Conservation (phyloP, 2,329 filamentous ascomycete species). For the Aureobasidium mangrovei region DNA sequence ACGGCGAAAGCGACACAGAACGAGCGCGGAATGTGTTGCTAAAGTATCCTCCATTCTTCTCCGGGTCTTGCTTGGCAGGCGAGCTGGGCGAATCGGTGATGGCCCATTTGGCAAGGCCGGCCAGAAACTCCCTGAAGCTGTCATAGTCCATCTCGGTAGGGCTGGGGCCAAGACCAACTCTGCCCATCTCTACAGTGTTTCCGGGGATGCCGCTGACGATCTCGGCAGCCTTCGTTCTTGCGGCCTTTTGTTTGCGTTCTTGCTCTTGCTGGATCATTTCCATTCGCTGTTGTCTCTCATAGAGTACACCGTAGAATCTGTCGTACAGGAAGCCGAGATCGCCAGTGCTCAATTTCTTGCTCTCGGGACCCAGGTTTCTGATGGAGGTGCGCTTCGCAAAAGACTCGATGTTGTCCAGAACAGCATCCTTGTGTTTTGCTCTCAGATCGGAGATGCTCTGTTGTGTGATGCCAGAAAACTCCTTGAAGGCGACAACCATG, state of each 20-base stretch:
- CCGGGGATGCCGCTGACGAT: conserved; percentile 40
- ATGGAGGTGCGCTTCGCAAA: conserved; percentile 97
- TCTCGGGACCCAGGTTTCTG: conserved; percentile 88
- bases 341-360: conserved; percentile 76
- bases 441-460: conserved; percentile 82
- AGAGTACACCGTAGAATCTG: conserved; percentile 83
- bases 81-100: conserved; percentile 72
- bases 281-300: conserved; percentile 80
- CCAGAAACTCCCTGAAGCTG: conserved; percentile 87
- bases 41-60: conserved; percentile 51
- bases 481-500: conserved; percentile 98
- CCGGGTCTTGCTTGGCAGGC: conserved; percentile 43
- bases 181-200: conserved; percentile 62
- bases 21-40: conserved; percentile 34
- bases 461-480: conserved; percentile 93
- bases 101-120: conserved; percentile 82
- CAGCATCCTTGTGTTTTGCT: conserved; percentile 85
- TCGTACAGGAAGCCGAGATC: conserved; percentile 90
- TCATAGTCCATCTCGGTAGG: conserved; percentile 96
- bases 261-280: conserved; percentile 55
- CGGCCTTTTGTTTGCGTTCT: conserved; percentile 59
- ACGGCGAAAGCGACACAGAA: conserved; percentile 40
- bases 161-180: conserved; percentile 81
- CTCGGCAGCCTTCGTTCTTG: conserved; percentile 45
- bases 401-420: conserved; percentile 90